phyloP scores from a whole-genome alignment of 768 basidiomycete genomes.

The Hydnum rufescens region DNA sequence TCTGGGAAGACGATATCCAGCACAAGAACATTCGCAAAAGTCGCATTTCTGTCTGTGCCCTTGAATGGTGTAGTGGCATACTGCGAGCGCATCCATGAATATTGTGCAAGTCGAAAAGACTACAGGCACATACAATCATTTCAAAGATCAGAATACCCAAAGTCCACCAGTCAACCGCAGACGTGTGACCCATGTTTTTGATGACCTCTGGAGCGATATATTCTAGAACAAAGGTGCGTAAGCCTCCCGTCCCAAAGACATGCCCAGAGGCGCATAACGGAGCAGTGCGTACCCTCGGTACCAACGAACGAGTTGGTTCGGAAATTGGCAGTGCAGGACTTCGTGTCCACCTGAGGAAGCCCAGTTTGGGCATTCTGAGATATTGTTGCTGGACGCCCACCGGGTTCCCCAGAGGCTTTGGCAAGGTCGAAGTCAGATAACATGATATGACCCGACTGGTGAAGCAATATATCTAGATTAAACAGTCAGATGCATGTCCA shows the following conservation, averaged over 20 bases:
- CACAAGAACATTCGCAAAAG: constrained; percentile 87
- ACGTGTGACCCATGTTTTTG: constrained; percentile 88
- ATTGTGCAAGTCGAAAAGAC: constrained; percentile 6
- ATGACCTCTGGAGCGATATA: constrained; percentile 99
- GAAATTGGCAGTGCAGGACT: constrained; percentile 93
- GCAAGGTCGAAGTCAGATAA: constrained; percentile 97
- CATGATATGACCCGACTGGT: constrained; percentile 98
- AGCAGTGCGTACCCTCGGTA: constrained; percentile 59
- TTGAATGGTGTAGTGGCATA: constrained; percentile 99
- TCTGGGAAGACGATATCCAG: constrained; percentile 77
- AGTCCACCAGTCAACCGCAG: constrained; percentile 99
- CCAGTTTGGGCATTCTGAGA: constrained; percentile 76
- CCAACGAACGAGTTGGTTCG: constrained; percentile 98
- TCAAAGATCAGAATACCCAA: constrained; percentile 96
- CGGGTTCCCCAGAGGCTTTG: constrained; percentile 78
- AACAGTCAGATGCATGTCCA: background rate
- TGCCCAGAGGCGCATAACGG: background rate
- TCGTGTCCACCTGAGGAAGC: constrained; percentile 88
- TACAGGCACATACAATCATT: constrained; percentile 66
- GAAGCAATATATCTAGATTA: constrained; percentile 73
- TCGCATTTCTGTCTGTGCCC: constrained; percentile 81
- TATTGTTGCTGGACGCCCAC: constrained; percentile 71
- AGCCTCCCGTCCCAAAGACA: background rate
- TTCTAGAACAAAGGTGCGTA: constrained; percentile 34
- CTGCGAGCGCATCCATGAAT: constrained; percentile 23